Percentiles rank a stretch among this genome's conserved stretches.
These are phyloP conservation scores for Phellopilus nigrolimitatus DNA, from an alignment of 1,284 basidiomycete species.

Conservation along the genomic window DNA sequence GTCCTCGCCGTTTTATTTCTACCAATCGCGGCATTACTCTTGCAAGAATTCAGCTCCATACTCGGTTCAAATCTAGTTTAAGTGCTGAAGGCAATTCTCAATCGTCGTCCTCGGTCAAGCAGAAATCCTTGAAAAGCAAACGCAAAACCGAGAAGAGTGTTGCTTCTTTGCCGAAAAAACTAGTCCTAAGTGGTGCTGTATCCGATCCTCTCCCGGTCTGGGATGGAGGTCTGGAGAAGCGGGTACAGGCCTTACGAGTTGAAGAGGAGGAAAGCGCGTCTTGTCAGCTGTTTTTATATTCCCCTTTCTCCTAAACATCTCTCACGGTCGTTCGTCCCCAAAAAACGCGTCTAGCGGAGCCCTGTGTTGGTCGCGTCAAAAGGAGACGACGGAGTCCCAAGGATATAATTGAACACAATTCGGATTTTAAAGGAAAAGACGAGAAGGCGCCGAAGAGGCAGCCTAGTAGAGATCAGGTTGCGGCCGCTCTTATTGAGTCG, in stretches of 20 bases:
- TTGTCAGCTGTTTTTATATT: constrained; percentile 1
- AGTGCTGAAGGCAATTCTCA: not conserved
- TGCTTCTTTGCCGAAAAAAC: constrained; percentile 49
- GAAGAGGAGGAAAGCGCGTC: not conserved
- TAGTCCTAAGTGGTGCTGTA: constrained; percentile 34
- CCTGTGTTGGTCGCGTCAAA: not conserved
- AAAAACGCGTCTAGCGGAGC: not conserved
- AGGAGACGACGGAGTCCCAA: not conserved
- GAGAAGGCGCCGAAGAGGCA: no score
- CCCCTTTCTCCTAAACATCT: not conserved
- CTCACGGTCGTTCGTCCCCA: not conserved
- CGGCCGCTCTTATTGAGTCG: no score
- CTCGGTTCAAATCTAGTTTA: not conserved
- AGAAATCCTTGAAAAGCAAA: not conserved
- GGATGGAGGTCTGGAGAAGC: constrained; percentile 14
- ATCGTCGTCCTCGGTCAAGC: not conserved
- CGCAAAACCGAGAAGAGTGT: constrained; percentile 45
- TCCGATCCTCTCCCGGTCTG: constrained; percentile 12
- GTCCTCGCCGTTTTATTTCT: not conserved
- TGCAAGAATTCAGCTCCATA: not conserved
- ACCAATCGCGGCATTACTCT: not conserved
- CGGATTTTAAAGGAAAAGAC: not conserved
- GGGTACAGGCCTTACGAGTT: not conserved
- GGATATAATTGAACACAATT: not conserved
- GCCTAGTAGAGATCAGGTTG: no score